Evolutionary conservation across 495 filamentous ascomycete species (phyloP).

Genomic region (Penicillium flavigenum): DNA sequence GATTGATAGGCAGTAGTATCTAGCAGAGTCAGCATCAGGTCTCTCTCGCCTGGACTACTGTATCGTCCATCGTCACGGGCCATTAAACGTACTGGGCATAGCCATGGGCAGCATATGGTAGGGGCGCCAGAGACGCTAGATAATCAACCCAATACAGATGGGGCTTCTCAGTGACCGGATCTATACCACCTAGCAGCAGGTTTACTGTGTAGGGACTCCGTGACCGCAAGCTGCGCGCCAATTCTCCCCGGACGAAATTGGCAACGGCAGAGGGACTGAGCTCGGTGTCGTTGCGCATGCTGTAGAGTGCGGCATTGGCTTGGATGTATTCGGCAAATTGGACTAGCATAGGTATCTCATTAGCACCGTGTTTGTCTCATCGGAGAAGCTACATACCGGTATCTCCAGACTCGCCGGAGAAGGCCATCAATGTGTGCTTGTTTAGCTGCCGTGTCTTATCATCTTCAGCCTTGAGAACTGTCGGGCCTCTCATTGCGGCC

Average conservation of each 20-base stretch:
- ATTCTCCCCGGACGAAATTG: constrained; percentile 87
- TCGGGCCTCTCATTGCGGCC: constrained; percentile 94
- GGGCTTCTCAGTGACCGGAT: constrained; percentile 82
- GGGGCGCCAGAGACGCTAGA: constrained; percentile 77
- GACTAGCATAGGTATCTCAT: constrained; percentile 53
- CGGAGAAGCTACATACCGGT: constrained; percentile 61
- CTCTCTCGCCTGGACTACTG: neutral
- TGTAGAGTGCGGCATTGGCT: constrained; percentile 96
- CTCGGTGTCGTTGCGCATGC: constrained; percentile 93
- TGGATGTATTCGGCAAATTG: constrained; percentile 99
- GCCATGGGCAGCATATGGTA: constrained; percentile 96
- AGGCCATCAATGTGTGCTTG: constrained; percentile 94
- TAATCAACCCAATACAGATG: constrained; percentile 97
- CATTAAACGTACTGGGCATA: constrained; percentile 81
- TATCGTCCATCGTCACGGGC: neutral
- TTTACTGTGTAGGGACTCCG: constrained; percentile 95
- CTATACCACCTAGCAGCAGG: constrained; percentile 87
- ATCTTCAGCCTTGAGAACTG: constrained; percentile 91
- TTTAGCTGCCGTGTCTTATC: constrained; percentile 93
- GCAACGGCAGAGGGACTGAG: constrained; percentile 84
- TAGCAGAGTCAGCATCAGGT: constrained; percentile 31
- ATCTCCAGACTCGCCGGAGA: constrained; percentile 92
- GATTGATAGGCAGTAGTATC: constrained; percentile 92
- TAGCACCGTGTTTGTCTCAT: constrained; percentile 10
- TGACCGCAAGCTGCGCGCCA: constrained; percentile 84